Evolutionary conservation across 2,329 filamentous ascomycete species (phyloP), one percentile per base, ranked within the genome.

Genomic region (Colletotrichum sp.): DNA sequence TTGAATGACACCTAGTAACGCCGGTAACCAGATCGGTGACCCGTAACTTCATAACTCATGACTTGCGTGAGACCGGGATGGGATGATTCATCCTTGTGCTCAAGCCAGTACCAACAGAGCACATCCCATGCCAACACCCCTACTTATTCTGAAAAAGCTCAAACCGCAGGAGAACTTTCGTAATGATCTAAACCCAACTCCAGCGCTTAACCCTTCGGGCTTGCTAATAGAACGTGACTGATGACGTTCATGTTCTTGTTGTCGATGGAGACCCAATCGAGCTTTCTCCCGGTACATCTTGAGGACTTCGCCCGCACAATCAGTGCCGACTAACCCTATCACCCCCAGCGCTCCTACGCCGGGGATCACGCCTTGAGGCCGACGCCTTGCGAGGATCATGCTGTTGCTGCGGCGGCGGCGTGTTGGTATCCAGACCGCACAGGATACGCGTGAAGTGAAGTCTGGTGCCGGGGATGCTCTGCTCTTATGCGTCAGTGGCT

Each of bases 381-480:
- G 73, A 68, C 32, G n/a, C 67, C 67, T 78, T 78, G n/a, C 75
- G 70, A 52, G 55, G 69, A 21, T 77, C 75, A 21, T 76, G 21
- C 63, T 73, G 75, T 15, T 76, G 21, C 63, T 74, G 77, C 26
- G 67, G 44, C 44, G 44, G 44, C 44, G 44, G 72, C 39, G 76
- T 21, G 18, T 77, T 76, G 16, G 77, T 82, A 13, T 89, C 86
- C 77, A 88, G 87, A 49, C 90, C 90, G 80, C 90, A 91, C 59
- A 92, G 85, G 80, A 91, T 87, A 76, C 87, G 87, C 68, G 86
- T 90, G 80, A 91, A 92, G 77, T 89, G 87, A n/a, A 89, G 85
- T 9, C 91, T 87, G 16, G 90, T 91, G 21, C 87, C 87, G 1
- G 91, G 86, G 28, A 92, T 86, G 80, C 88, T 92, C 91, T 92